phyloP scores from a whole-genome alignment of 768 basidiomycete species.

The Pleurotus sapidus region DNA sequence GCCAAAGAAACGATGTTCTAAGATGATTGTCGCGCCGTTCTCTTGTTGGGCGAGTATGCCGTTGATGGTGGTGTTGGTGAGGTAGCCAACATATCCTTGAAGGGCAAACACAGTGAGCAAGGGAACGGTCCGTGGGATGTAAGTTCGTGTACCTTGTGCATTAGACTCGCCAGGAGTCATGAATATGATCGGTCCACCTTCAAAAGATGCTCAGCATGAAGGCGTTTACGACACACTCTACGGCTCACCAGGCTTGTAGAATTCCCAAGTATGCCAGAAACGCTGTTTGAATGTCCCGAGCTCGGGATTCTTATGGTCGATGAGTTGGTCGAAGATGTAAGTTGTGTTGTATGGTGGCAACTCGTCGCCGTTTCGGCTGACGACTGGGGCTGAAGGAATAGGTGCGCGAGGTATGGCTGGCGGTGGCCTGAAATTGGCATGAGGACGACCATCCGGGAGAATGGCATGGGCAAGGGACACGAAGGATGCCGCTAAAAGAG shows the following conservation, averaged over 20 bases:
- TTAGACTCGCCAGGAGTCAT: constrained; percentile 66
- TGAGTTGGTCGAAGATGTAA: constrained; percentile 57
- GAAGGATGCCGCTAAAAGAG: constrained; percentile 15
- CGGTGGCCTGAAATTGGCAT: constrained; percentile 37
- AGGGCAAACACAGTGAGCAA: background rate
- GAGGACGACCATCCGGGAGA: constrained; percentile 33
- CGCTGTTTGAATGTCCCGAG: constrained; percentile 73
- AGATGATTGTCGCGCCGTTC: constrained; percentile 55
- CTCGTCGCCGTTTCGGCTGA: constrained; percentile 36
- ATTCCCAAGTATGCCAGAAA: constrained; percentile 69
- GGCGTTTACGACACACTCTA: background rate
- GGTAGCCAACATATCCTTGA: constrained; percentile 45
- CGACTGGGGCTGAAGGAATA: constrained; percentile 28
- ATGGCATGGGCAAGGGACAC: constrained; percentile 19
- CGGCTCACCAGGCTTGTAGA: constrained; percentile 46
- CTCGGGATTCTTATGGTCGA: constrained; percentile 52
- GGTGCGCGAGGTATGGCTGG: constrained; percentile 32
- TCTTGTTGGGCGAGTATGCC: constrained; percentile 66
- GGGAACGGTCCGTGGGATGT: background rate
- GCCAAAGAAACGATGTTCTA: constrained; percentile 77
- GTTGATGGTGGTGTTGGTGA: constrained; percentile 61
- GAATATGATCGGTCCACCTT: constrained; percentile 59
- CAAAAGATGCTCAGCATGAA: constrained; percentile 5
- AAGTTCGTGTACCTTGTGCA: constrained; percentile 38
- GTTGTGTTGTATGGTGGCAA: constrained; percentile 43